Evolutionary conservation across 2,329 filamentous ascomycete species (phyloP).

Genomic region (Aspergillus quadricinctus): DNA sequence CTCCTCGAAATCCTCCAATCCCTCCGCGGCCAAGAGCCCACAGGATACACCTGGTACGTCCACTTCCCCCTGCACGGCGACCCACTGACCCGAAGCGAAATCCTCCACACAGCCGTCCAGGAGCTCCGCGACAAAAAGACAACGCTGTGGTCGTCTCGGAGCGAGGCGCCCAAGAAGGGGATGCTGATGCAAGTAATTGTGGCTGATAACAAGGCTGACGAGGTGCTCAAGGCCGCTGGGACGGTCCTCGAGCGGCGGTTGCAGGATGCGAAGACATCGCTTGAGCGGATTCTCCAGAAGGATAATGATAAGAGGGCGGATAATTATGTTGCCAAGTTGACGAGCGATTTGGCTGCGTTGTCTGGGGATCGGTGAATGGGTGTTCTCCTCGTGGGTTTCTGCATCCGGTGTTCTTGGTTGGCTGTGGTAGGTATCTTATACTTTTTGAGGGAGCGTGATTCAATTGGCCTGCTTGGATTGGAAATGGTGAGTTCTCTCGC

Average conservation of each 20-base stretch:
- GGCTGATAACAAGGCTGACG: background rate
- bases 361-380: background rate
- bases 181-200: background rate
- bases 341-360: background rate
- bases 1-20: background rate
- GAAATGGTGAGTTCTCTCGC: background rate
- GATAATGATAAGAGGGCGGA: background rate
- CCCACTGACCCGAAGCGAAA: background rate
- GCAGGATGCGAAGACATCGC: background rate
- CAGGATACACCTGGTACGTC: slow-evolving; percentile 4
- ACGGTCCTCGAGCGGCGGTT: background rate
- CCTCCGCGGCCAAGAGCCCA: background rate
- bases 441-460: background rate
- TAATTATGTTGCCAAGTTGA: background rate
- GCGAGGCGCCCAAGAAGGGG: background rate
- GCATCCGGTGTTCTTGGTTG: background rate
- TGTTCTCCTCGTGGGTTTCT: background rate
- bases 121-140: background rate
- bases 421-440: background rate
- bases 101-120: background rate
- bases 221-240: background rate
- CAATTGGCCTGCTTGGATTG: background rate
- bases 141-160: background rate
- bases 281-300: background rate
- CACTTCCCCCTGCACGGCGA: slow-evolving; percentile 4